Evolutionary conservation across 129 eudicot genomes (phyloP).

Genomic region (Oenanthe sinensis): DNA sequence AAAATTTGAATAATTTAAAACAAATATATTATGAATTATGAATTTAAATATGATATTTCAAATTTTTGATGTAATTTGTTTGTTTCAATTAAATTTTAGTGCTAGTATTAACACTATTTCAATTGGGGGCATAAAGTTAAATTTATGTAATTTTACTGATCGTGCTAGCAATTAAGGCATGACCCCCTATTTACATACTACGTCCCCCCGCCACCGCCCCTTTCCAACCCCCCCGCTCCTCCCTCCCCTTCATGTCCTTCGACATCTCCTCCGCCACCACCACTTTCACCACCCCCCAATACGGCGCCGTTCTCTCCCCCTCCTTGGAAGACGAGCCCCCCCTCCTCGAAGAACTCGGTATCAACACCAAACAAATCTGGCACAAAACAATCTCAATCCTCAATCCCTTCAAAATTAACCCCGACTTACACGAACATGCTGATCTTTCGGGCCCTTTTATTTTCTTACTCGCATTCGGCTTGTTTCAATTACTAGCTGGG

Average conservation of each 20-base stretch:
- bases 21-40: too few relatives aligned
- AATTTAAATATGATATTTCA: too few relatives aligned
- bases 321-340: conserved; percentile 90
- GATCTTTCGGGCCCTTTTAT: conserved; percentile 77
- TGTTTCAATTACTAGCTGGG: conserved; percentile 78
- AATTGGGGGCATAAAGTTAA: too few relatives aligned
- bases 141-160: too few relatives aligned
- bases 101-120: too few relatives aligned
- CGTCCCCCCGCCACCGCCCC: conserved; percentile 68
- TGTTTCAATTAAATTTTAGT: too few relatives aligned
- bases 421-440: conserved; percentile 70
- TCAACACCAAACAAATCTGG: conserved; percentile 81
- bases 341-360: conserved; percentile 78
- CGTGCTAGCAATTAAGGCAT: too few relatives aligned
- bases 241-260: conserved; percentile 80
- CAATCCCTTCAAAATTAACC: conserved; percentile 52
- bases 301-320: conserved; percentile 25
- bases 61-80: too few relatives aligned
- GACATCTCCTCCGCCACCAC: conserved; percentile 50
- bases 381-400: conserved; percentile 57
- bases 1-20: too few relatives aligned
- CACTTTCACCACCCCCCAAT: conserved; percentile 42
- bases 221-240: conserved; percentile 56
- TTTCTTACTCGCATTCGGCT: conserved; percentile 60
- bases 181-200: too few relatives aligned